Conservation (phyloP, 306 rosid species). For the Parietaria judaica region DNA sequence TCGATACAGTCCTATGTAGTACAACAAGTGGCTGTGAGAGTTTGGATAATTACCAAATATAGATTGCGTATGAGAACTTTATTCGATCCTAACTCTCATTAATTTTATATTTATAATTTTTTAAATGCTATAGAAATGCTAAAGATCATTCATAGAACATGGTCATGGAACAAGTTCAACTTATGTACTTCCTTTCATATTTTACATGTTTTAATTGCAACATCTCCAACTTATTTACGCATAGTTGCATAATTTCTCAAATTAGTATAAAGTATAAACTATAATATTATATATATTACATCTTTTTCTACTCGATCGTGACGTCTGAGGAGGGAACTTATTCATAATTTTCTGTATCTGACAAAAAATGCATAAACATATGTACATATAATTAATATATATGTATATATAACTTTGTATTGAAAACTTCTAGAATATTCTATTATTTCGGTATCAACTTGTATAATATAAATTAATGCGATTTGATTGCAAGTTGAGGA, state of each 20-base stretch:
- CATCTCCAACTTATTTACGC: too few relatives aligned
- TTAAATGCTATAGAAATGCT: background rate
- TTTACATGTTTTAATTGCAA: background rate
- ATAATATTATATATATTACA: too few relatives aligned
- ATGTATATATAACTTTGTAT: too few relatives aligned
- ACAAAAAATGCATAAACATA: background rate
- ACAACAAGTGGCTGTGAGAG: background rate
- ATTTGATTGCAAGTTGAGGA: background rate
- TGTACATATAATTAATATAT: too few relatives aligned
- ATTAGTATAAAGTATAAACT: background rate
- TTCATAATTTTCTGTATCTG: too few relatives aligned
- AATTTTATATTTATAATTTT: too few relatives aligned
- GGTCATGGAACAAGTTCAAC: background rate
- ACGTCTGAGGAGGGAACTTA: too few relatives aligned
- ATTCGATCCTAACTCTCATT: too few relatives aligned
- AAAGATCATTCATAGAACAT: constrained; percentile 4
- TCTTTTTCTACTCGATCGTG: too few relatives aligned
- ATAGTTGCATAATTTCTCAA: background rate
- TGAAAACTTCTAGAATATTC: background rate
- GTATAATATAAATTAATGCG: background rate
- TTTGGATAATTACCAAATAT: background rate
- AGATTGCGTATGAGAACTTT: background rate
- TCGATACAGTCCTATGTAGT: background rate
- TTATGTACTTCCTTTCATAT: background rate
- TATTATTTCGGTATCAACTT: background rate